Base-by-base conservation (phyloP, 2,329 filamentous ascomycete species). In the Hymenoscyphus salicellus region DNA sequence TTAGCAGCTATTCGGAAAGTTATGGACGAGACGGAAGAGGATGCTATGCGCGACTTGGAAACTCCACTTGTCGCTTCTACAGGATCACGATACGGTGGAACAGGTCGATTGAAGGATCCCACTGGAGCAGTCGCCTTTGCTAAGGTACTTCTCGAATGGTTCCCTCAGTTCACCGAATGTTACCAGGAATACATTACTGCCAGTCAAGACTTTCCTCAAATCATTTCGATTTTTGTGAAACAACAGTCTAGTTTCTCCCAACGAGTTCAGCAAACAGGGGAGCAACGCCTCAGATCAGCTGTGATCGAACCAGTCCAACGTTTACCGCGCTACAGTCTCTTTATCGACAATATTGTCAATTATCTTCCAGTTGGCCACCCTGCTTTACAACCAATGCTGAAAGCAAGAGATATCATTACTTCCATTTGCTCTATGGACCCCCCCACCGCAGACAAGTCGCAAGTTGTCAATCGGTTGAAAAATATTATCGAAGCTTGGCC, bases 261-360 rank as follows among this genome's bases (percentile, higher is more conserved):
- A 70, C 83, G 91, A 56, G 86, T 97, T 2, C 86, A 91, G 61
- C 87, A 93, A 68, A 90, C 90, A 2, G 94, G 95, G 63, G 95
- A 98, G 76, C 95, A 99, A 78, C 86, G 88, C 64, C 84, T 98
- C 62, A 93, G 92, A 58, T 98, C 95, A 3, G 85, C 95, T 68
- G 84, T 99, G 62, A 99, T 99, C 75, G 95, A 99, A 77, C 95
- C 95, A 2, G 93, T 99, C 0, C 95, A 99, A 77, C 86, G 95
- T 61, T 83, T 99, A 61, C 95, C 95, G 30, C 89, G 95, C 30
- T 99, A 99, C 79, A 97, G 92, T 73, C 82, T 99, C 41, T 89
- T 98, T 74, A 98, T 99, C 72, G 95, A 99, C 79, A 93, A 96
- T 73, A 97, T 99, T 74, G 86, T 95, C 58, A 88, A 89, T 69